phyloP scores from a whole-genome alignment of 495 filamentous ascomycete species.

The Xylona heveae region DNA sequence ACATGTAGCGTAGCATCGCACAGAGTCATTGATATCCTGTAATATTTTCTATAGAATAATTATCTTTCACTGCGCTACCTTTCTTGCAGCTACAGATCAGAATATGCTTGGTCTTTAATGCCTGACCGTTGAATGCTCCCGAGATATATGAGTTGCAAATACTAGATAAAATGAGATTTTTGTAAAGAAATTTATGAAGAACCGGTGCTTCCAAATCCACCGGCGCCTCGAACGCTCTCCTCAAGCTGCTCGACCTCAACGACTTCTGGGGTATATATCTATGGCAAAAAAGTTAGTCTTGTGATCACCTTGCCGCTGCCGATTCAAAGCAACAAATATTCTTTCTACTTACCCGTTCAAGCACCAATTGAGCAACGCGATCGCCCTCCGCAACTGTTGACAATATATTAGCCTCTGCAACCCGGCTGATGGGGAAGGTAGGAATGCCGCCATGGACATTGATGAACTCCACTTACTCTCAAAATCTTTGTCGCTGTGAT shows the following conservation, averaged over 20 bases:
- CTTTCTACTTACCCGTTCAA: slow-evolving; percentile 48
- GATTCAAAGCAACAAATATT: slow-evolving; percentile 1
- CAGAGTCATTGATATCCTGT: too few species aligned
- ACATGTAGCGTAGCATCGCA: too few species aligned
- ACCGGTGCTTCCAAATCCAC: slow-evolving; percentile 90
- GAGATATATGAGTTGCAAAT: too few species aligned
- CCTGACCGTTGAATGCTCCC: too few species aligned
- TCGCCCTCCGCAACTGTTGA: slow-evolving; percentile 54
- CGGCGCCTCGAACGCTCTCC: slow-evolving; percentile 73
- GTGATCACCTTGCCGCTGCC: slow-evolving; percentile 3
- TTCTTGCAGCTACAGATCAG: too few species aligned
- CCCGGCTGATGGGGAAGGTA: slow-evolving; percentile 46
- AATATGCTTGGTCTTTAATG: too few species aligned
- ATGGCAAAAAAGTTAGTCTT: neutral
- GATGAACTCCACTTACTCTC: slow-evolving; percentile 15
- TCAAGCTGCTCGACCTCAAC: slow-evolving; percentile 70
- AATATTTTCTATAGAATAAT: too few species aligned
- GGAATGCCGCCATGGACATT: neutral
- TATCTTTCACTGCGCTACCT: too few species aligned
- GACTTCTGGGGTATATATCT: slow-evolving; percentile 82
- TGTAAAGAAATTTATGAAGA: slow-evolving; percentile 1
- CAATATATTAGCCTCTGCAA: neutral
- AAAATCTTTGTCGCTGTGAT: slow-evolving; percentile 70
- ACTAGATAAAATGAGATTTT: too few species aligned
- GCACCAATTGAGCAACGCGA: slow-evolving; percentile 75